Evolutionary conservation across 441 rosid species (phyloP).

Genomic region (Daphne laureola): DNA sequence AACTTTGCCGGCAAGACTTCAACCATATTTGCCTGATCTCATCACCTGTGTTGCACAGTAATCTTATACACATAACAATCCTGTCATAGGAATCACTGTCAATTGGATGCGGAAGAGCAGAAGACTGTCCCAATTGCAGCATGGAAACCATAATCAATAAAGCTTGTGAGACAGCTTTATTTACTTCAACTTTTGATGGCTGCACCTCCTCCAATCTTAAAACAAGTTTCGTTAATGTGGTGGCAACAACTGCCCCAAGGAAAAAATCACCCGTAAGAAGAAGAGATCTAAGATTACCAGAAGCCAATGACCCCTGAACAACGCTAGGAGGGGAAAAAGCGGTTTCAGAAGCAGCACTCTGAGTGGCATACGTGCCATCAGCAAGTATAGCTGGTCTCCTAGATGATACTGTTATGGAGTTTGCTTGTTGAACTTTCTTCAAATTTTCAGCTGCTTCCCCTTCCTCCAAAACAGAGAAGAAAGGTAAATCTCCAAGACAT

Average conservation of each 20-base stretch:
- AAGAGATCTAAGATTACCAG: slow-evolving; percentile 80
- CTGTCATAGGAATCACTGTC: slow-evolving; percentile 82
- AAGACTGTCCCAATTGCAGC: slow-evolving; percentile 85
- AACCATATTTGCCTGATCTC: slow-evolving; percentile 79
- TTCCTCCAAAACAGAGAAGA: slow-evolving; percentile 56
- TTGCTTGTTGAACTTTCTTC: slow-evolving; percentile 42
- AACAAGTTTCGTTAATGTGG: slow-evolving; percentile 78
- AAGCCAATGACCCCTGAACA: slow-evolving; percentile 72
- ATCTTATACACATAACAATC: slow-evolving; percentile 63
- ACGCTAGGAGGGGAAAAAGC: slow-evolving; percentile 67
- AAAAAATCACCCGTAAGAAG: slow-evolving; percentile 81
- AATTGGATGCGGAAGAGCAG: slow-evolving; percentile 70
- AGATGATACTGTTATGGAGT: slow-evolving; percentile 55
- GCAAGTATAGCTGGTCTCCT: slow-evolving; percentile 86
- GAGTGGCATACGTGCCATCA: slow-evolving; percentile 93
- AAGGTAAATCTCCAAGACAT: slow-evolving; percentile 86
- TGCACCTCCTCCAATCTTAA: slow-evolving; percentile 88
- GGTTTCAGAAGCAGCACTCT: slow-evolving; percentile 92
- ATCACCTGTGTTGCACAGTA: slow-evolving; percentile 63
- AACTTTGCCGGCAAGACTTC: slow-evolving; percentile 76
- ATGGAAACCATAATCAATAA: slow-evolving; percentile 70
- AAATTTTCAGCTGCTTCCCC: slow-evolving; percentile 45
- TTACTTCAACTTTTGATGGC: slow-evolving; percentile 62
- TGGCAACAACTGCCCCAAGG: slow-evolving; percentile 90
- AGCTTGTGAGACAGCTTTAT: slow-evolving; percentile 52